These are phyloP conservation scores for Ceratocystis cacaofunesta DNA, from an alignment of 2,329 filamentous ascomycete species.

Conservation along the genomic window DNA sequence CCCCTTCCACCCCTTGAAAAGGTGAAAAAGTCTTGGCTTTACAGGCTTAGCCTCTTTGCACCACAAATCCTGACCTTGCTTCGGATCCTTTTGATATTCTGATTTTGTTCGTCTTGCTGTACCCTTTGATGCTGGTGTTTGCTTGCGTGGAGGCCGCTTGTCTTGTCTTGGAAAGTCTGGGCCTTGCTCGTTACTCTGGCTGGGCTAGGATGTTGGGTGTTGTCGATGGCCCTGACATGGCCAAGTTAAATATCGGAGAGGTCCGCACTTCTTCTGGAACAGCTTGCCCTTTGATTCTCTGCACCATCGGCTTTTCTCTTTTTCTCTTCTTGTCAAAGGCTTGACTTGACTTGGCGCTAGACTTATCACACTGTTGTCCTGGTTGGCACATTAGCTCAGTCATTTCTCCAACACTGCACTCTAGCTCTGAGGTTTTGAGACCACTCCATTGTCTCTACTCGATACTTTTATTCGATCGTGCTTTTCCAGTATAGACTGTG, in stretches of 20 bases:
- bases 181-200: background rate
- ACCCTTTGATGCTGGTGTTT: background rate
- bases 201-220: background rate
- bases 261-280: background rate
- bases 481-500: no score
- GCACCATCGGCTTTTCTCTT: background rate
- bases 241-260: background rate
- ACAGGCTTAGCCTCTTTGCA: constrained; percentile 3
- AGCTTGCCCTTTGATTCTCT: background rate
- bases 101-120: background rate
- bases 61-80: background rate
- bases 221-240: constrained; percentile 2
- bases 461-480: background rate
- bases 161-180: background rate
- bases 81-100: constrained; percentile 6
- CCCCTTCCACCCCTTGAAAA: constrained; percentile 3
- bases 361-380: constrained; percentile 1
- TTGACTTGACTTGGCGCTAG: background rate
- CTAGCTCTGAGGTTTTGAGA: background rate
- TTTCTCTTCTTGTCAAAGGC: background rate
- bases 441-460: background rate
- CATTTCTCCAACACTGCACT: background rate
- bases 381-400: background rate
- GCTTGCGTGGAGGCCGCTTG: constrained; percentile 1
- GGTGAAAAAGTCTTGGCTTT: constrained; percentile 4